Evolutionary conservation across 495 filamentous ascomycete species (phyloP), one percentile per base, ranked within the genome.

Genomic region (Xylaria sp.): DNA sequence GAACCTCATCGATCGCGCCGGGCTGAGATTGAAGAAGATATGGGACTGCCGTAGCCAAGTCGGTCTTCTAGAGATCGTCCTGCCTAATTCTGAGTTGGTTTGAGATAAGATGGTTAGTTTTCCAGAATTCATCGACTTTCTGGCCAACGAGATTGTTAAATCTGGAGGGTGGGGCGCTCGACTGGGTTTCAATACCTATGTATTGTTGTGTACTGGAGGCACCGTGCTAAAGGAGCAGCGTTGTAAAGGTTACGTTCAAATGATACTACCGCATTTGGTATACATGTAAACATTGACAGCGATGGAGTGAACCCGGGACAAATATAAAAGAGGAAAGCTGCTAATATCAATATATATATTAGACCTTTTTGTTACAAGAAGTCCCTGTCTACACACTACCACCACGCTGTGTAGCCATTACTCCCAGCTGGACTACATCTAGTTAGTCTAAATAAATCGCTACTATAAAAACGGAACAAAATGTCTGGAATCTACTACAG

Each of bases 21-120:
- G 80, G 2, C 58, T 82, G 65, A 73, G 68, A 43, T 29, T 83
- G 9, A 73, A 67, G 41, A 80, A 69, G 72, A 76, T 83, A 17
- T 80, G 75, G 71, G 76, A 79, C 48, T 76, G 76, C 64, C 58
- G 79, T 21, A 79, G 76, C 57, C 73, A 75, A 59, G 71, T 78
- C 33, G 71, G 66, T 0, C 69, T 80, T 37, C 66, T 80, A 7
- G 79, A 80, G 68, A 57, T 73, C 5, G 75, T 72, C 21, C 44
- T 78, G 35, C 68, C 72, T 3, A 62, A 74, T 40, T 64, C 61
- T 41, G 41, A 64, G 40, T 41, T 64, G 26, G 26, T 17, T 46
- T 64, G 41, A 46, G 61, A 19, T 46, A 21, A 1, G 14, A 31
- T 15, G 2, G 52, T 15, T 31, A 11, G 24, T 55, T 2, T 55